These are phyloP conservation scores for Hymenoscyphus occultus DNA, from an alignment of 2,329 filamentous ascomycete genomes.

Conservation along the genomic window DNA sequence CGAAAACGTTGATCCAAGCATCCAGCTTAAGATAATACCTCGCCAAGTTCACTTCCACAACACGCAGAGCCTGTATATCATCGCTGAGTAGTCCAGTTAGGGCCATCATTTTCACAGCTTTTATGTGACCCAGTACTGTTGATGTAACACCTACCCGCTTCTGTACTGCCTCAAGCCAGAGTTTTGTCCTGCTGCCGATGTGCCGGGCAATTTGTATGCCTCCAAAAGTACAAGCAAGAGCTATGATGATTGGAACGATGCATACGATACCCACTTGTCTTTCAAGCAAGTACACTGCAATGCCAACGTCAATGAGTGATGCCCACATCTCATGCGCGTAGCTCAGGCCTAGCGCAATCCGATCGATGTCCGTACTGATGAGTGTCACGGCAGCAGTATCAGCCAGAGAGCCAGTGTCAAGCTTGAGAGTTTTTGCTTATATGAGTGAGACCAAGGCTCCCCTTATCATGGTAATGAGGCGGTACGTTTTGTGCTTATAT, in stretches of 20 bases:
- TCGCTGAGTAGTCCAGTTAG: slow-evolving; percentile 18
- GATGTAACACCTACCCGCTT: slow-evolving; percentile 25
- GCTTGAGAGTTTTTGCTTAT: slow-evolving; percentile 37
- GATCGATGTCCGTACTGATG: slow-evolving; percentile 42
- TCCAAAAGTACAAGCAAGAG: slow-evolving; percentile 17
- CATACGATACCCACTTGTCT: slow-evolving; percentile 27
- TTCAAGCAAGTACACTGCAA: slow-evolving; percentile 38
- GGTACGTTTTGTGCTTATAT: slow-evolving; percentile 38
- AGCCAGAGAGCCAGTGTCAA: slow-evolving; percentile 33
- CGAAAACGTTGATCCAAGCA: not conserved
- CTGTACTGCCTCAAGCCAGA: slow-evolving; percentile 28
- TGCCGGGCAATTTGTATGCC: slow-evolving; percentile 11
- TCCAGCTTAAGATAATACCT: slow-evolving; percentile 37
- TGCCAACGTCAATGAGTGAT: slow-evolving; percentile 36
- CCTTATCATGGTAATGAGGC: slow-evolving; percentile 3
- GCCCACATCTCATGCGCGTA: slow-evolving; percentile 41
- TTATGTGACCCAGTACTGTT: slow-evolving; percentile 31
- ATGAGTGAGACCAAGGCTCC: slow-evolving; percentile 21
- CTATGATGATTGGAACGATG: slow-evolving; percentile 14
- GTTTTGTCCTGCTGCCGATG: slow-evolving; percentile 34
- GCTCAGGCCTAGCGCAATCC: slow-evolving; percentile 37
- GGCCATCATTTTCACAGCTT: slow-evolving; percentile 32
- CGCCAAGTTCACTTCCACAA: not conserved
- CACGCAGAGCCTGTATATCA: not conserved
- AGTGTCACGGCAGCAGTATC: slow-evolving; percentile 41